Conservation (phyloP, 345 rosid species). For the Citrus mangshanensis region DNA sequence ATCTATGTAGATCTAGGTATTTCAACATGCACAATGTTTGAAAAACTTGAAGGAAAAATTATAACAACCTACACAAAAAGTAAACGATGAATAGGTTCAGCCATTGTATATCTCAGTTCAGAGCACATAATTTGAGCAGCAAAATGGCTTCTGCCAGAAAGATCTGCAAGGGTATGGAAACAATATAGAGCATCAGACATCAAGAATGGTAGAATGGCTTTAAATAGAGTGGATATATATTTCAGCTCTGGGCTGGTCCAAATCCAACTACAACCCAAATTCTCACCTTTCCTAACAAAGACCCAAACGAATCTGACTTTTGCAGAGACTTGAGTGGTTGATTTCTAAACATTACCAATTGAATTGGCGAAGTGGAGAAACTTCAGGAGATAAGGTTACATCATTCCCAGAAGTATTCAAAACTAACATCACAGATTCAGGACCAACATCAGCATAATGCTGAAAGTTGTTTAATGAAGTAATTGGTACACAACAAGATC, state of each 20-base stretch:
- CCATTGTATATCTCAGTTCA: slow-evolving; percentile 45
- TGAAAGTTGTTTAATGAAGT: neutral
- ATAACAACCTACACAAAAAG: slow-evolving; percentile 37
- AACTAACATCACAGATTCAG: neutral
- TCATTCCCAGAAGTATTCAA: neutral
- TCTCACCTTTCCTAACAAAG: slow-evolving; percentile 32
- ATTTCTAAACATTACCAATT: neutral
- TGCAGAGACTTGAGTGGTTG: neutral
- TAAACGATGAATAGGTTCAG: slow-evolving; percentile 34
- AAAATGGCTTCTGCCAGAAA: slow-evolving; percentile 38
- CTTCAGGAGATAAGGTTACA: neutral
- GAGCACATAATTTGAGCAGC: slow-evolving; percentile 41
- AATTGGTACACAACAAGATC: neutral
- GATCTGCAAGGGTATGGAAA: neutral
- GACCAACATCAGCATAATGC: neutral
- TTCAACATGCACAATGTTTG: slow-evolving; percentile 4
- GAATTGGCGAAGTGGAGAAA: neutral
- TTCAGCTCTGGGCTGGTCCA: slow-evolving; percentile 22
- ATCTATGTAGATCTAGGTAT: neutral
- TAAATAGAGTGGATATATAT: slow-evolving; percentile 16
- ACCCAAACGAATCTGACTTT: slow-evolving; percentile 9
- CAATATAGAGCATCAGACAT: slow-evolving; percentile 21
- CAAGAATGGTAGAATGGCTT: slow-evolving; percentile 18
- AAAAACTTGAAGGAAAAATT: slow-evolving; percentile 8
- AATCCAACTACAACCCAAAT: slow-evolving; percentile 16